Conservation (phyloP, 352 stramenopile species). For the Phytophthora nicotianae region DNA sequence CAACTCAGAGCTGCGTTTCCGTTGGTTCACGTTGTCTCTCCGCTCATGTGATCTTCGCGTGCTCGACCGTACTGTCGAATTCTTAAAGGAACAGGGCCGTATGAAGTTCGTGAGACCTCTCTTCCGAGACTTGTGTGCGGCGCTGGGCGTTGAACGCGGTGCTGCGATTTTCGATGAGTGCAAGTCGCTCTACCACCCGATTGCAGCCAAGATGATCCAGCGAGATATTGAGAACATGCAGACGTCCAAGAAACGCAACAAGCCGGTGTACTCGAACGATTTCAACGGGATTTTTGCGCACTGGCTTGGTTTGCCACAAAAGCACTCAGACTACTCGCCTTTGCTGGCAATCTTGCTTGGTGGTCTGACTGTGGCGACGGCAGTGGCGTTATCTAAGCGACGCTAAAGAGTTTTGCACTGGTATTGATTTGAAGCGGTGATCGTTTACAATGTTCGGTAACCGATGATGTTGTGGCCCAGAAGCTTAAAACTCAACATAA, state of each 20-base stretch:
- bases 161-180: slow-evolving; percentile 40
- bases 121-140: slow-evolving; percentile 54
- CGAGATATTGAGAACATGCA: slow-evolving; percentile 40
- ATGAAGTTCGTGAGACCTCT: slow-evolving; percentile 77
- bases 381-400: slow-evolving; percentile 31
- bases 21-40: slow-evolving; percentile 64
- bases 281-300: slow-evolving; percentile 32
- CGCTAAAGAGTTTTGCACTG: slow-evolving; percentile 16
- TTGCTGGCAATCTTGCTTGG: slow-evolving; percentile 29
- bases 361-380: slow-evolving; percentile 19
- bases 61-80: slow-evolving; percentile 37
- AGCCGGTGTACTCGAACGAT: slow-evolving; percentile 19
- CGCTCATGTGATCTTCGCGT: slow-evolving; percentile 47
- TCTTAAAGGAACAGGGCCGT: slow-evolving; percentile 64
- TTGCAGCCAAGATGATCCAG: slow-evolving; percentile 72
- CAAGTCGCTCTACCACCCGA: slow-evolving; percentile 68
- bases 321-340: slow-evolving; percentile 39
- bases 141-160: slow-evolving; percentile 26
- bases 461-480: no score
- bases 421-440: neutral
- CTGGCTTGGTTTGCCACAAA: slow-evolving; percentile 35
- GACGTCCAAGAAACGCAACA: slow-evolving; percentile 8
- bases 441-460: no score
- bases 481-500: no score
- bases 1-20: slow-evolving; percentile 70